A percentile compares a stretch with the other conserved stretches of the same genome.
Conservation (phyloP, 2,329 filamentous ascomycete species). For the Raffaelea deltoideospora region DNA sequence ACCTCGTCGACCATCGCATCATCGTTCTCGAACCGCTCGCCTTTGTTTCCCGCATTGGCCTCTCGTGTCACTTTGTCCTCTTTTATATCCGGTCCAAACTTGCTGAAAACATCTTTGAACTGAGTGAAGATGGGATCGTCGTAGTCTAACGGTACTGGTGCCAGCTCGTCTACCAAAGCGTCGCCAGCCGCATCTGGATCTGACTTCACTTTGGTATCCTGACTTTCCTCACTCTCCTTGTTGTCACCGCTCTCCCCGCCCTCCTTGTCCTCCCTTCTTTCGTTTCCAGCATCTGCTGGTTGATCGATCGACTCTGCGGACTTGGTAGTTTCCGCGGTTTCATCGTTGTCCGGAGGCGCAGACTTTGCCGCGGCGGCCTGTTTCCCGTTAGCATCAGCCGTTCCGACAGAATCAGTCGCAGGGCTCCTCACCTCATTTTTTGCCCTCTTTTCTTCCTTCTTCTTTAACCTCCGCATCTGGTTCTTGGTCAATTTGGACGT, state of each 20-base stretch:
- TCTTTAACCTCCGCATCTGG: conserved; percentile 80
- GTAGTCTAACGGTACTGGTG: conserved; percentile 35
- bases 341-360: not conserved
- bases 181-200: conserved; percentile 16
- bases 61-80: conserved; percentile 52
- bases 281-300: not conserved
- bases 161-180: conserved; percentile 15
- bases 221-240: not conserved
- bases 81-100: conserved; percentile 53
- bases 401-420: not conserved
- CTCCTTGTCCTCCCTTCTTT: not conserved
- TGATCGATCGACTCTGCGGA: not conserved
- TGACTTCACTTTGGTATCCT: conserved; percentile 6
- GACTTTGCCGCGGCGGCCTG: too few relatives aligned
- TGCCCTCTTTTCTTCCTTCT: conserved; percentile 76
- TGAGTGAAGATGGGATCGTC: conserved; percentile 69
- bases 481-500: conserved; percentile 76
- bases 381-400: not conserved
- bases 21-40: conserved; percentile 69
- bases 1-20: conserved; percentile 79
- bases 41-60: conserved; percentile 57
- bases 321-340: not conserved
- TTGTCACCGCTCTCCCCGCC: not conserved
- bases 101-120: conserved; percentile 70
- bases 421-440: conserved; percentile 34